Evolutionary conservation across 257 asterid genomes (phyloP).

Genomic region (Agastache rugosa): DNA sequence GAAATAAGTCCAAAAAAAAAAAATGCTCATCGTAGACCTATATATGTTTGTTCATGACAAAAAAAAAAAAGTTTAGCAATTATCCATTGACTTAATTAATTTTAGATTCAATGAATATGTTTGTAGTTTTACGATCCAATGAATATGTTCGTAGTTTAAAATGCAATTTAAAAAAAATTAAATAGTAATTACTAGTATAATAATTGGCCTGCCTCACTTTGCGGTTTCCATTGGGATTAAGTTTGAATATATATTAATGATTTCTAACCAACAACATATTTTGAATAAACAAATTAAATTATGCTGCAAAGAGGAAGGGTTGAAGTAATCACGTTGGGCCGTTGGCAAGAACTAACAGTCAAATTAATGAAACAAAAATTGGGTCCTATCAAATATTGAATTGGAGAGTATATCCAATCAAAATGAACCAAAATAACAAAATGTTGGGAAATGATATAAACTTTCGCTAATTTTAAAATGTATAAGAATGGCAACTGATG

Average conservation of each 20-base stretch:
- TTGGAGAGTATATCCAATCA: neutral
- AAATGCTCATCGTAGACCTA: no score
- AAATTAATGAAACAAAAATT: neutral
- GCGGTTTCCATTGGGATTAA: neutral
- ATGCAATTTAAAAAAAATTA: no score
- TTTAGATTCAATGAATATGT: no score
- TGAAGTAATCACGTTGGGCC: constrained; percentile 50
- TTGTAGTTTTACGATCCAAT: no score
- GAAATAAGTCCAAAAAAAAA: no score
- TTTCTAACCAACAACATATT: neutral
- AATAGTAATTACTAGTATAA: neutral
- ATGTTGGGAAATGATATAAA: no score
- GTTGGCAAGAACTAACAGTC: neutral
- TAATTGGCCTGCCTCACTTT: neutral
- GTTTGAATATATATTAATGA: neutral
- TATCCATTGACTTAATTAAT: neutral
- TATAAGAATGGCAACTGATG: no score
- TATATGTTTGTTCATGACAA: no score
- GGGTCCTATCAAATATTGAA: neutral
- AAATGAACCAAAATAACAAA: no score
- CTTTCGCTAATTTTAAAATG: no score
- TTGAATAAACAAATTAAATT: constrained; percentile 25
- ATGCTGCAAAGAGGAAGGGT: constrained; percentile 39
- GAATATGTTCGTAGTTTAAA: no score
- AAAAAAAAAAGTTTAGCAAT: no score